Percentiles rank a stretch among this genome's conserved stretches.
Conservation (phyloP, 192 early-diverging fungal genomes). For the Coemansia sp. region DNA sequence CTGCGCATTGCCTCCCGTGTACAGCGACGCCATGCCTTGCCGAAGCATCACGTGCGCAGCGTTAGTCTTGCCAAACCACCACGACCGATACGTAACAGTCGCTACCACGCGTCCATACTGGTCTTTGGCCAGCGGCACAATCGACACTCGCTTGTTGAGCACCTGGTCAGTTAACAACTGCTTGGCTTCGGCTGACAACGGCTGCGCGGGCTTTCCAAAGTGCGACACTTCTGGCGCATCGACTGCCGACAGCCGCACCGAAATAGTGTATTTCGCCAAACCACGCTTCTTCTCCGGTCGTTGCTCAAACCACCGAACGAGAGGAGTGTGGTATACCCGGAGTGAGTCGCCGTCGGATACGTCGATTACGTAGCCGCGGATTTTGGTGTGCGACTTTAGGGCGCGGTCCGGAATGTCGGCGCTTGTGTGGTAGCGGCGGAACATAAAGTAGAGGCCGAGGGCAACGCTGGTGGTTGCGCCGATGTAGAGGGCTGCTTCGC, state of each 20-base stretch:
- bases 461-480: conserved; percentile 24
- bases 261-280: conserved; percentile 36
- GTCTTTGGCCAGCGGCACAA: conserved; percentile 47
- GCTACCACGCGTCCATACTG: conserved; percentile 51
- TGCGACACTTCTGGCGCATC: conserved; percentile 54
- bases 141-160: conserved; percentile 24
- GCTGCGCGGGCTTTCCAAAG: conserved; percentile 53
- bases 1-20: conserved; percentile 47
- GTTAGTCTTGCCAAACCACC: conserved; percentile 25
- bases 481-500: conserved; percentile 30
- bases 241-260: conserved; percentile 38
- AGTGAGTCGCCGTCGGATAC: conserved; percentile 49
- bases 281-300: conserved; percentile 33
- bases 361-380: conserved; percentile 45
- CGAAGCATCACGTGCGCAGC: conserved; percentile 46
- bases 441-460: conserved; percentile 39
- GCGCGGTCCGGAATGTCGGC: conserved; percentile 41
- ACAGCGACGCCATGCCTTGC: conserved; percentile 27
- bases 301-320: conserved; percentile 26
- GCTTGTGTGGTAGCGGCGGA: conserved; percentile 39
- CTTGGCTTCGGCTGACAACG: conserved; percentile 46
- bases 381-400: conserved; percentile 23
- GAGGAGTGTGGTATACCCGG: conserved; percentile 47
- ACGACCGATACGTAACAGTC: conserved; percentile 31
- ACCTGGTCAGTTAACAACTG: conserved; percentile 32